Conservation (phyloP, 202 grass and related monocot species). For the Zoysia matrella region DNA sequence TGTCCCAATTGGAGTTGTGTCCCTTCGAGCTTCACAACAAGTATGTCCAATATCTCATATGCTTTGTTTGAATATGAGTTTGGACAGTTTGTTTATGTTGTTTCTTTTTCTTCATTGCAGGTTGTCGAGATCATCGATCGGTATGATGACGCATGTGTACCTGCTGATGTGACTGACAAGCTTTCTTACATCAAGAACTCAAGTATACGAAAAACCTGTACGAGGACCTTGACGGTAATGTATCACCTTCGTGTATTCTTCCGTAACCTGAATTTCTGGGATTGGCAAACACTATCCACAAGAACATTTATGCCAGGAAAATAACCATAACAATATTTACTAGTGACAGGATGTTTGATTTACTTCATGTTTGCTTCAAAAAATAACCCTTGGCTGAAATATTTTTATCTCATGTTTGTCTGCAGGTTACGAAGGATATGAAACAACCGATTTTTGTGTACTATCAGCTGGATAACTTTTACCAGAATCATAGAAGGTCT, state of each 20-base stretch:
- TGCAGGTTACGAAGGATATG: slow-evolving; percentile 92
- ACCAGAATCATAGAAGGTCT: slow-evolving; percentile 98
- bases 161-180: slow-evolving; percentile 52
- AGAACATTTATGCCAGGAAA: not conserved
- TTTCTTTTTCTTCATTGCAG: slow-evolving; percentile 55
- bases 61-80: slow-evolving; percentile 21
- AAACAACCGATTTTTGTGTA: slow-evolving; percentile 83
- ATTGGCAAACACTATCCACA: slow-evolving; percentile 3
- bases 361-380: not conserved
- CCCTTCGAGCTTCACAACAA: slow-evolving; percentile 73
- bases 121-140: slow-evolving; percentile 92
- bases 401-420: slow-evolving; percentile 23
- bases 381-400: slow-evolving; percentile 27
- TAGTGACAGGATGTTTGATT: not conserved
- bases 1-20: slow-evolving; percentile 76
- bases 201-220: slow-evolving; percentile 57
- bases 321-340: not conserved
- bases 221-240: slow-evolving; percentile 72
- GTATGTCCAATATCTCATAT: slow-evolving; percentile 44
- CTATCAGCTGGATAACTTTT: slow-evolving; percentile 98
- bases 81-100: slow-evolving; percentile 19
- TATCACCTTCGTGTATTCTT: slow-evolving; percentile 34
- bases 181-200: slow-evolving; percentile 74
- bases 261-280: slow-evolving; percentile 1
- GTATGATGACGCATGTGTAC: slow-evolving; percentile 78